Percentiles rank a stretch among this genome's conserved stretches.
phyloP scores from a whole-genome alignment of 164 flowering plant genomes.

The Macadamia tetraphylla region DNA sequence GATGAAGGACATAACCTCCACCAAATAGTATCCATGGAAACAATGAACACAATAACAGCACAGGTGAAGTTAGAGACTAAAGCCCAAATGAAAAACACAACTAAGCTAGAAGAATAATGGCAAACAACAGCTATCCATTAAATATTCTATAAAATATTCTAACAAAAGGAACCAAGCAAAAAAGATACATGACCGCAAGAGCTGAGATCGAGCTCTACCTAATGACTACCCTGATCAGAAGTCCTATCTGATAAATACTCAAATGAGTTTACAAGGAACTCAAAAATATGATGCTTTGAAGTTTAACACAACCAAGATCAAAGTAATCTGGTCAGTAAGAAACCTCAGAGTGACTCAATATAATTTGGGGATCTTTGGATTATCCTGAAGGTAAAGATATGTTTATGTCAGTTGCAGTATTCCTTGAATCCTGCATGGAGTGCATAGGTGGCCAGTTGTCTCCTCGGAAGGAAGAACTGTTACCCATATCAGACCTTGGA shows the following conservation, averaged over 20 bases:
- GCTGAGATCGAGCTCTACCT: slow-evolving; percentile 8
- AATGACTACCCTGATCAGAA: slow-evolving; percentile 1
- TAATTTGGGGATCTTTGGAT: background rate
- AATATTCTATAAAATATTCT: slow-evolving; percentile 3
- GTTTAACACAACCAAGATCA: slow-evolving; percentile 11
- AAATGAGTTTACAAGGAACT: slow-evolving; percentile 15
- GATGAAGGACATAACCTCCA: too few relatives aligned
- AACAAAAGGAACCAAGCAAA: slow-evolving; percentile 4
- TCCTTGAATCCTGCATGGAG: slow-evolving; percentile 50
- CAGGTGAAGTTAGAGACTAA: too few relatives aligned
- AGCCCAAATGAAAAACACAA: background rate
- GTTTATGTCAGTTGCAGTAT: slow-evolving; percentile 66
- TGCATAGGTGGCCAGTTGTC: slow-evolving; percentile 68
- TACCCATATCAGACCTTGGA: slow-evolving; percentile 28
- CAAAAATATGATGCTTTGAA: slow-evolving; percentile 7
- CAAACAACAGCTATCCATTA: slow-evolving; percentile 10
- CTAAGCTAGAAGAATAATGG: slow-evolving; percentile 3
- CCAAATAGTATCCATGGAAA: too few relatives aligned
- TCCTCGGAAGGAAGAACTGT: slow-evolving; percentile 51
- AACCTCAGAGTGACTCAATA: slow-evolving; percentile 13
- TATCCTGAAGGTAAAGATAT: slow-evolving; percentile 51
- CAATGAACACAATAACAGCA: too few relatives aligned
- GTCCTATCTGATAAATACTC: slow-evolving; percentile 10
- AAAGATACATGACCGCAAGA: slow-evolving; percentile 12
- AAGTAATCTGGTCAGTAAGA: slow-evolving; percentile 30